phyloP scores from a whole-genome alignment of 2,329 filamentous ascomycete genomes.

The Emergomyces africanus region DNA sequence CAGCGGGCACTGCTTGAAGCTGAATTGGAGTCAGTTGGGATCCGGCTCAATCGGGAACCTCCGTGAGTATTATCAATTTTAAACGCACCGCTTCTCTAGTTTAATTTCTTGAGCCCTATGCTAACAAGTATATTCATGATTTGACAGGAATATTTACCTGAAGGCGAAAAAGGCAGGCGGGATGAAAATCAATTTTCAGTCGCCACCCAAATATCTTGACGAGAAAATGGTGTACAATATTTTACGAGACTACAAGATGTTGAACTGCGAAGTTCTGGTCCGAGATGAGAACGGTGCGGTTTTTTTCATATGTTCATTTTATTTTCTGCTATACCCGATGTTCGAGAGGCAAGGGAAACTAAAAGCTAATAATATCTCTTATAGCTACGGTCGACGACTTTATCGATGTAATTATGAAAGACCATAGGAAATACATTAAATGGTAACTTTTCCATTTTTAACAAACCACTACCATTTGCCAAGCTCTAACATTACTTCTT shows the following conservation, averaged over 20 bases:
- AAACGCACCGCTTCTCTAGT: neutral
- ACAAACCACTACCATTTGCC: neutral
- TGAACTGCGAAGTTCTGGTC: slow-evolving; percentile 92
- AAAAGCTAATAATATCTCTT: slow-evolving; percentile 3
- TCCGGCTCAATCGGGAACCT: slow-evolving; percentile 79
- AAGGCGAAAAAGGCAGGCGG: slow-evolving; percentile 93
- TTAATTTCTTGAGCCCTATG: neutral
- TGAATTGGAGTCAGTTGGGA: slow-evolving; percentile 89
- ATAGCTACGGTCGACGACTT: slow-evolving; percentile 88
- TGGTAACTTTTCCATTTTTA: slow-evolving; percentile 33
- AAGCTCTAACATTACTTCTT: neutral
- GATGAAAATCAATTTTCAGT: slow-evolving; percentile 96
- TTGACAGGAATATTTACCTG: slow-evolving; percentile 77
- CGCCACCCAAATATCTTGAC: slow-evolving; percentile 79
- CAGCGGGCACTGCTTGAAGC: slow-evolving; percentile 81
- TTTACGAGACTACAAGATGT: slow-evolving; percentile 93
- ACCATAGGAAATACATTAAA: slow-evolving; percentile 93
- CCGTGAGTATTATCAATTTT: slow-evolving; percentile 45
- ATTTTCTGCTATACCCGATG: neutral
- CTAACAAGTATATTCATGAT: neutral
- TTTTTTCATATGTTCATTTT: neutral
- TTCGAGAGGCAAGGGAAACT: neutral
- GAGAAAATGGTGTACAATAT: slow-evolving; percentile 99
- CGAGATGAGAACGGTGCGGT: slow-evolving; percentile 67
- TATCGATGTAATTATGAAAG: slow-evolving; percentile 99